phyloP scores from a whole-genome alignment of 2,329 filamentous ascomycete genomes.

The Cladosporium colombiae region DNA sequence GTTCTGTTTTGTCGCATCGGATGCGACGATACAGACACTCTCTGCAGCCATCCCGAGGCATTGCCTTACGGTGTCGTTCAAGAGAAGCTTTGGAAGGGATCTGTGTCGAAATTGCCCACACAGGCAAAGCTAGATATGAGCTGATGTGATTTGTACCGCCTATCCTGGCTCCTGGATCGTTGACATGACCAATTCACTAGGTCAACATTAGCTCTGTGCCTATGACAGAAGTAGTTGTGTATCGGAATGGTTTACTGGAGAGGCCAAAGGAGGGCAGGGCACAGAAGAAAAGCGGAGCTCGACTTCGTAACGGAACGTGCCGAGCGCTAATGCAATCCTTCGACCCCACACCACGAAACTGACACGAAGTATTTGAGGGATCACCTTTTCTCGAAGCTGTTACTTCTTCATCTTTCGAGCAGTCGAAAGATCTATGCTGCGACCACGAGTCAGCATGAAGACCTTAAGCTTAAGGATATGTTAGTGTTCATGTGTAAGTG shows the following conservation, averaged over 20 bases:
- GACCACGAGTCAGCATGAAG: neutral
- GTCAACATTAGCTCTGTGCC: neutral
- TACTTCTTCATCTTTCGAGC: neutral
- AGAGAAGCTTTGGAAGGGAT: neutral
- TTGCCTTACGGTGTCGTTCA: neutral
- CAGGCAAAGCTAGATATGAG: neutral
- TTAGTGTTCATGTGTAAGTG: neutral
- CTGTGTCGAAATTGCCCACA: neutral
- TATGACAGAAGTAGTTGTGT: neutral
- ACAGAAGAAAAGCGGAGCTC: neutral
- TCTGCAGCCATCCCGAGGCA: neutral
- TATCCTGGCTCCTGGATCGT: neutral
- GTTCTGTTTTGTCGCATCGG: neutral
- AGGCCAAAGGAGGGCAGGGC: neutral
- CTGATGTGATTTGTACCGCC: neutral
- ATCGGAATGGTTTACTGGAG: neutral
- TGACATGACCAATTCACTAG: neutral
- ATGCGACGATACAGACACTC: constrained; percentile 1
- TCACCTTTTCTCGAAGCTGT: neutral
- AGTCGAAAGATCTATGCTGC: neutral
- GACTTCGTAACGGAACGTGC: neutral
- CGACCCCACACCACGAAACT: neutral
- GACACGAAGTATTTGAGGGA: too few relatives aligned
- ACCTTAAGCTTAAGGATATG: neutral
- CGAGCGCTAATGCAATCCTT: neutral